Evolutionary conservation across 2,329 filamentous ascomycete species (phyloP), one percentile per base, ranked within the genome.

Genomic region (Kalaharituber pfeilii): DNA sequence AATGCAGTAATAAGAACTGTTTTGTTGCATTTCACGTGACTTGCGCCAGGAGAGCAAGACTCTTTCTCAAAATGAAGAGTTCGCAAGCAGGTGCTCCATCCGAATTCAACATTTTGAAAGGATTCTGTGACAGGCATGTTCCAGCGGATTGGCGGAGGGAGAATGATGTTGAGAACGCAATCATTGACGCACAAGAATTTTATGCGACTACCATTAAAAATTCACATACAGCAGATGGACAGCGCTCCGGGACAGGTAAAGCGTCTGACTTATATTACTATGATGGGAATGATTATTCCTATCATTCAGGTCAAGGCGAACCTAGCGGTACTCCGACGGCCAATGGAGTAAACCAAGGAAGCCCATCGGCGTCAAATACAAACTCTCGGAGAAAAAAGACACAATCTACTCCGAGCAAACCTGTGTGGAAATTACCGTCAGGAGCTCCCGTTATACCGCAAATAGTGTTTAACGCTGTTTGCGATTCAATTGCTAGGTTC

Each of bases 1-100:
- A 98, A 68, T 98, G 91, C 68, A 86, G 88, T 57, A 95, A 96
- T 71, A 96, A 95, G 69, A 86, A 83, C 58, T 98, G 91, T 68
- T 98, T 94, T 66, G 82, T 89, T 65, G 91, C 91, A 7, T 98
- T 98, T 67, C 91, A 98, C 69, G 87, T 95, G 53, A 96, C 91
- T 4, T 98, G 91, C 67, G 91, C 91, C 24, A 79, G 91, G 53
- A 80, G 85, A 63, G 87, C 88, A 49, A 81, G 82, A 59, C 75
- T 98, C 0, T 96, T 86, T 65, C 73, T 98, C 60, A 89, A 89
- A 69, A 98, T 98, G 91, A 98, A 88, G 51, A 84, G 79, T 51
- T 60, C 53, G 44, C 57, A 51, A 52, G 58, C 51, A 26, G 61
- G 54, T 49, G 57, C 56, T 50, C 62, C 49, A 47, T 57, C 62